A percentile compares a stretch with the other conserved stretches of the same genome.
These are phyloP conservation scores for Malassezia vespertilionis DNA, from an alignment of 1,284 basidiomycete genomes.

Conservation along the genomic window DNA sequence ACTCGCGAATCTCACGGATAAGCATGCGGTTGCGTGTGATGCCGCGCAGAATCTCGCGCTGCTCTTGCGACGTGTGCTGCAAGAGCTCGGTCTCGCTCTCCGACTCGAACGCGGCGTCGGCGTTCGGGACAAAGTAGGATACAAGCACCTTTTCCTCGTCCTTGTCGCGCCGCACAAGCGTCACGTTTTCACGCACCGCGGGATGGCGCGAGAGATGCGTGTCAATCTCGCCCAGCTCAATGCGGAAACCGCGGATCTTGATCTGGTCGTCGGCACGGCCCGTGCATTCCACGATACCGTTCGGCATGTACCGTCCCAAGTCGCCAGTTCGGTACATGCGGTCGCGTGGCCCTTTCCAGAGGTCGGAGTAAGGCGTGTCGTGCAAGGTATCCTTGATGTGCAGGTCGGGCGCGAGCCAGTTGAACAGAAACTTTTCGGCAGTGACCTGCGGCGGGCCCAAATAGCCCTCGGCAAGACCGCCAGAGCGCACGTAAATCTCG, in stretches of 20 bases:
- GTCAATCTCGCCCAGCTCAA: constrained; percentile 97
- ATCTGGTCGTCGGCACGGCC: constrained; percentile 97
- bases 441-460: constrained; percentile 67
- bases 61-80: constrained; percentile 50
- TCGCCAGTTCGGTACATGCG: constrained; percentile 97
- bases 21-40: constrained; percentile 55
- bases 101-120: constrained; percentile 58
- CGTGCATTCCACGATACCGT: constrained; percentile 90
- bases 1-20: constrained; percentile 76
- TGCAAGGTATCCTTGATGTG: constrained; percentile 34
- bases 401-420: constrained; percentile 41
- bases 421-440: constrained; percentile 53
- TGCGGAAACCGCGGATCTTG: constrained; percentile 98
- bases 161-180: constrained; percentile 90
- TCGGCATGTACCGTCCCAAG: constrained; percentile 82
- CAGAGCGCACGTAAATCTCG: constrained; percentile 95
- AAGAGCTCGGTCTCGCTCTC: constrained; percentile 57
- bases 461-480: constrained; percentile 92
- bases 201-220: constrained; percentile 89
- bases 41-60: constrained; percentile 32
- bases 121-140: constrained; percentile 91
- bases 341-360: constrained; percentile 94
- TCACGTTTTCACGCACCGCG: constrained; percentile 89
- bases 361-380: constrained; percentile 34
- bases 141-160: constrained; percentile 99